Conservation (phyloP, 1,284 basidiomycete genomes). For the Exobasidium cylindrosporum region DNA sequence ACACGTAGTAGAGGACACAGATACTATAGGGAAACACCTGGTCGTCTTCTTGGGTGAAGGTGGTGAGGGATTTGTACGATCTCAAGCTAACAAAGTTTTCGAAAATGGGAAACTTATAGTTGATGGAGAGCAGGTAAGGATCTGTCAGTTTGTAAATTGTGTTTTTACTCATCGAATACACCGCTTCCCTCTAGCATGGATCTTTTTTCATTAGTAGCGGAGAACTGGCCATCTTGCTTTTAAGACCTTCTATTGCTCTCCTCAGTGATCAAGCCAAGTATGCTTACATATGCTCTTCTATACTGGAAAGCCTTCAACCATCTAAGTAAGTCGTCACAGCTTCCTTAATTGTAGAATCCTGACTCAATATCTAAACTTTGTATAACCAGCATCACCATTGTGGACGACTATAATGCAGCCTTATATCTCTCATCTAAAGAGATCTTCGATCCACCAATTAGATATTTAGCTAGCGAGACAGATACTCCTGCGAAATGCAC, state of each 20-base stretch:
- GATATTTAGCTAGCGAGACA: neutral
- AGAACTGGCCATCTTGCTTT: neutral
- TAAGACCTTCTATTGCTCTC: neutral
- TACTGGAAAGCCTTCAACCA: neutral
- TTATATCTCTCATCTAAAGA: constrained; percentile 8
- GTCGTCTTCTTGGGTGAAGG: neutral
- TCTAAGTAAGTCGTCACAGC: constrained; percentile 6
- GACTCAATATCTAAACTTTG: neutral
- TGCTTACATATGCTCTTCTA: neutral
- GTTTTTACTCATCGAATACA: no score
- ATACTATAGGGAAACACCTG: neutral
- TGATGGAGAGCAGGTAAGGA: constrained; percentile 2
- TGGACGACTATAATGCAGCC: constrained; percentile 5
- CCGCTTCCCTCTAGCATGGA: neutral
- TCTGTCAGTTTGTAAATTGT: no score
- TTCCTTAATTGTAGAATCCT: neutral
- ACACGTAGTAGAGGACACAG: neutral
- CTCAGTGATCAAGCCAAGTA: neutral
- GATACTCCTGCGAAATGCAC: neutral
- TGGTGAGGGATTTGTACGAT: constrained; percentile 2
- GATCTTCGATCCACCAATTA: neutral
- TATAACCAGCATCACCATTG: constrained; percentile 1
- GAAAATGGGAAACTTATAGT: neutral
- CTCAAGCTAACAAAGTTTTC: neutral
- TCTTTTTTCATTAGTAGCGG: neutral